Conservation (phyloP, 2,329 filamentous ascomycete genomes). For the Diaporthe helianthi region DNA sequence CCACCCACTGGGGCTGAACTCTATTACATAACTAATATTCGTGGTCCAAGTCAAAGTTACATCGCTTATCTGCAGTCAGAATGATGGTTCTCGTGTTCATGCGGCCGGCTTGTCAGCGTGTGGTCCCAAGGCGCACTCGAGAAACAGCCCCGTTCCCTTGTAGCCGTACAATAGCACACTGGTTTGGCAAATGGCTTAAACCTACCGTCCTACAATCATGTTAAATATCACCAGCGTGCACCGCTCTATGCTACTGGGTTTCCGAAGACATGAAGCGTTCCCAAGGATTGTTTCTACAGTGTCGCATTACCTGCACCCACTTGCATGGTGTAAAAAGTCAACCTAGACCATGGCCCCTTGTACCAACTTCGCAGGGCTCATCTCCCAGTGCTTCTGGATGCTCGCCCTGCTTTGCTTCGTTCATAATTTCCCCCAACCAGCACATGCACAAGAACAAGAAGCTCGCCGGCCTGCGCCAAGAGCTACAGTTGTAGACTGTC, state of each 20-base stretch:
- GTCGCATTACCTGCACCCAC: background rate
- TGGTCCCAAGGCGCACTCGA: no score
- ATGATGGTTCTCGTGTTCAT: slow-evolving; percentile 11
- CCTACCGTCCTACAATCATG: background rate
- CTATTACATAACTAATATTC: slow-evolving; percentile 1
- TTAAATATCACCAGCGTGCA: background rate
- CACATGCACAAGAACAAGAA: background rate
- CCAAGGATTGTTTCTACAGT: background rate
- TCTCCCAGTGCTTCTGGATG: background rate
- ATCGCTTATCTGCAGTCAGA: background rate
- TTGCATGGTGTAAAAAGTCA: background rate
- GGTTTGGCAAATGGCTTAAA: no score
- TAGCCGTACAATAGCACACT: background rate
- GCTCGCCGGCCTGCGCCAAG: background rate
- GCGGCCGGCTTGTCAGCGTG: background rate
- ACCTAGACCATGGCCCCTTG: background rate
- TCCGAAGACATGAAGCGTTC: background rate
- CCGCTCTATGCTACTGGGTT: background rate
- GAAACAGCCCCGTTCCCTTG: background rate
- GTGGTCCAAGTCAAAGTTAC: background rate
- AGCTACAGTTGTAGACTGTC: background rate
- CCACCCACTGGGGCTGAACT: background rate
- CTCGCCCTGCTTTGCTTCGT: background rate
- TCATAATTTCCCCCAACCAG: background rate
- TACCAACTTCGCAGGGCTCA: background rate